A percentile compares a stretch with the other conserved stretches of the same genome.
phyloP scores from a whole-genome alignment of 2,329 filamentous ascomycete species.

The Arthroderma sp. region DNA sequence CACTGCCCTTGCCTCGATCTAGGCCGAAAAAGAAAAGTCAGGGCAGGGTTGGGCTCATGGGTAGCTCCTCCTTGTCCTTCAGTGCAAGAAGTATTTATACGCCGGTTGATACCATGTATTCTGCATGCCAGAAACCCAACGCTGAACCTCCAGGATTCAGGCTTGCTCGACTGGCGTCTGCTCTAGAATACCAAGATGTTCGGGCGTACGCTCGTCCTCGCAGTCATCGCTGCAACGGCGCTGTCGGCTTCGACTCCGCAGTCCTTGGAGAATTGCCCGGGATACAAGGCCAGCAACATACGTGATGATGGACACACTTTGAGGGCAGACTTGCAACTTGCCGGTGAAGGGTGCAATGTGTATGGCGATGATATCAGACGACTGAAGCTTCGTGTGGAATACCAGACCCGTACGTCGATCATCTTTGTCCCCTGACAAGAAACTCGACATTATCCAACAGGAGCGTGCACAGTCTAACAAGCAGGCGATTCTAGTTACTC shows the following conservation, averaged over 20 bases:
- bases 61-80: background rate
- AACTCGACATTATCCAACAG: background rate
- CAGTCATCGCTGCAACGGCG: constrained; percentile 4
- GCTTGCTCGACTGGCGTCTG: background rate
- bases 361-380: constrained; percentile 44
- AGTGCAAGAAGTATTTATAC: background rate
- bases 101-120: background rate
- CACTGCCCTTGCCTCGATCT: constrained; percentile 1
- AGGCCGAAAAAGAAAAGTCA: constrained; percentile 7
- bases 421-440: background rate
- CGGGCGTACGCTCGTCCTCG: background rate
- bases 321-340: constrained; percentile 54
- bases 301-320: constrained; percentile 33
- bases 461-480: background rate
- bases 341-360: constrained; percentile 49
- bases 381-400: constrained; percentile 44
- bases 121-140: background rate
- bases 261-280: constrained; percentile 12
- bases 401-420: constrained; percentile 39
- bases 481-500: constrained; percentile 31
- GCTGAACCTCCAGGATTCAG: background rate
- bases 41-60: background rate
- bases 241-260: background rate
- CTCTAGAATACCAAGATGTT: background rate
- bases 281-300: constrained; percentile 14